Evolutionary conservation across 306 rosid genomes (phyloP).

Genomic region (Vigna trinervia): DNA sequence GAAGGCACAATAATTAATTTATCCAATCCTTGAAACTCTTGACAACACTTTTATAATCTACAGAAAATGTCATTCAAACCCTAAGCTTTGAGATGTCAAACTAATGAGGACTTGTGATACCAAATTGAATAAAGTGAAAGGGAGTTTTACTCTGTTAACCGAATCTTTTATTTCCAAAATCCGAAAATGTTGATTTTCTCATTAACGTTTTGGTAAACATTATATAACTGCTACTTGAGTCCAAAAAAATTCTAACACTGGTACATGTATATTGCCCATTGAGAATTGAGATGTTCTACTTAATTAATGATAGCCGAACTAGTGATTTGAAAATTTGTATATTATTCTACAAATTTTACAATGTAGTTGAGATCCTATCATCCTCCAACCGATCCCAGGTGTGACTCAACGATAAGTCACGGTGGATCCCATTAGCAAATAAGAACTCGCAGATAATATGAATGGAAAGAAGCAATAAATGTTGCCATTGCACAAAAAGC

Average conservation of each 20-base stretch:
- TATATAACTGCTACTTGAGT: conserved; percentile 12
- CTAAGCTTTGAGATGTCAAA: neutral
- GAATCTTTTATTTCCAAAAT: neutral
- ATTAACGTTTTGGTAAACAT: neutral
- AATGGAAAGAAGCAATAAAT: conserved; percentile 47
- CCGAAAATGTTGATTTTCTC: neutral
- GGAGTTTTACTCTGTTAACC: neutral
- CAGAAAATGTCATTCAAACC: neutral
- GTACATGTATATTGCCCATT: conserved; percentile 47
- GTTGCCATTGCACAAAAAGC: conserved; percentile 34
- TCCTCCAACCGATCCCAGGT: conserved; percentile 42
- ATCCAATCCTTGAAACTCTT: neutral
- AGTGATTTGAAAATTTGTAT: conserved; percentile 41
- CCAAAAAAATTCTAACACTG: conserved; percentile 13
- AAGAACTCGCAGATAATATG: conserved; percentile 41
- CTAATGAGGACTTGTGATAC: neutral
- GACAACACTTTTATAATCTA: neutral
- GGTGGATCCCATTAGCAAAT: conserved; percentile 45
- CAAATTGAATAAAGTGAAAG: neutral
- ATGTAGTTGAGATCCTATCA: conserved; percentile 37
- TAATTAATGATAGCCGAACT: conserved; percentile 36
- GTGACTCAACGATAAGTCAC: conserved; percentile 38
- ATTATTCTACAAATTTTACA: conserved; percentile 46
- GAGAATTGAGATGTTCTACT: conserved; percentile 40
- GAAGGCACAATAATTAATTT: neutral